Evolutionary conservation across 1,284 basidiomycete species (phyloP).

Genomic region (Cryptococcus wingfieldii): DNA sequence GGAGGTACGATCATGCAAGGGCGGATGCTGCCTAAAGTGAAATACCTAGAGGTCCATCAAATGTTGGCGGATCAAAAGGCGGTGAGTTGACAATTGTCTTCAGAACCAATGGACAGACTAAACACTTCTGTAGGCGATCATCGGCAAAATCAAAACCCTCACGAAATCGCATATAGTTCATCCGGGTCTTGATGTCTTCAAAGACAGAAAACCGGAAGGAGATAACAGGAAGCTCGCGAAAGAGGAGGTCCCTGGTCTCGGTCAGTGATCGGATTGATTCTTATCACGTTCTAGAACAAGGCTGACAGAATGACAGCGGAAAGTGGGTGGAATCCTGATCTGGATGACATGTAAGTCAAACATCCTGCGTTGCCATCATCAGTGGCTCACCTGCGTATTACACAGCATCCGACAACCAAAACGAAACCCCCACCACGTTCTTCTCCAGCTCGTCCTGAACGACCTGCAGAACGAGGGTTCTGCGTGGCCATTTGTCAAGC

Average conservation of each 20-base stretch:
- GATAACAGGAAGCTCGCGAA: conserved; percentile 35
- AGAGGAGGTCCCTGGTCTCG: conserved; percentile 75
- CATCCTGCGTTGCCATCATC: not conserved
- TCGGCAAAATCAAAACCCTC: conserved; percentile 82
- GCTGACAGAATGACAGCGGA: conserved; percentile 56
- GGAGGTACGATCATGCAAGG: conserved; percentile 99
- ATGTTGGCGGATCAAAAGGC: conserved; percentile 81
- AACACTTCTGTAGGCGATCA: conserved; percentile 56
- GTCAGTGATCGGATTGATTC: conserved; percentile 51
- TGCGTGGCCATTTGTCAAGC: conserved; percentile 66
- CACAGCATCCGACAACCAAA: conserved; percentile 54
- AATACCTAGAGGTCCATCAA: conserved; percentile 79
- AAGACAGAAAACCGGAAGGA: conserved; percentile 47
- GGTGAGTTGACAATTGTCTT: conserved; percentile 33
- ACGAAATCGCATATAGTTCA: conserved; percentile 85
- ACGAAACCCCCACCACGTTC: conserved; percentile 56
- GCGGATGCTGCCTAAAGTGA: conserved; percentile 83
- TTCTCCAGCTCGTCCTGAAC: conserved; percentile 78
- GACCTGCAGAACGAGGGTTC: conserved; percentile 76
- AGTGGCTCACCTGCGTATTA: not conserved
- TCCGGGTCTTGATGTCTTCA: conserved; percentile 74
- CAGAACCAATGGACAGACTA: not conserved
- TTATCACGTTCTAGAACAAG: too few species aligned
- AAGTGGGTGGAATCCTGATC: conserved; percentile 87
- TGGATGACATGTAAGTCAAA: conserved; percentile 65